Percentiles rank a stretch among this genome's conserved stretches.
Evolutionary conservation across 805 yeast genomes (phyloP).

Genomic region (Yarrowia hollandica): DNA sequence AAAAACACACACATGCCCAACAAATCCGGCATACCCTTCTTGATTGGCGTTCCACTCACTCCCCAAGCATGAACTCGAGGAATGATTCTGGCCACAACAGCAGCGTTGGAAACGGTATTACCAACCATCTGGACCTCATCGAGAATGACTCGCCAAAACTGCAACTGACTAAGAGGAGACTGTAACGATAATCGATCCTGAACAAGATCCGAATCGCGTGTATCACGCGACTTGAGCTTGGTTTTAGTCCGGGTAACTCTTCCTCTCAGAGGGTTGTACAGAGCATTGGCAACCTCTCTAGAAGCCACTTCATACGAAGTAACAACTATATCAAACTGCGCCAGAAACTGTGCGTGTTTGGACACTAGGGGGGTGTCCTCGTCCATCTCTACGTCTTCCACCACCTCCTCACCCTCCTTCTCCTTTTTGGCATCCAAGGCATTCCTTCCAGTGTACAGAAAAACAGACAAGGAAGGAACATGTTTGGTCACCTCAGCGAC

Average conservation of each 20-base stretch:
- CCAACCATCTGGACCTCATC: conserved; percentile 97
- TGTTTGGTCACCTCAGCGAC: conserved; percentile 61
- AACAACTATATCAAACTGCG: conserved; percentile 71
- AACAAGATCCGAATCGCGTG: conserved; percentile 33
- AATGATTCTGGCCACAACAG: conserved; percentile 73
- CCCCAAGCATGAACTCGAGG: conserved; percentile 95
- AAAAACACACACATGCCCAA: conserved; percentile 70
- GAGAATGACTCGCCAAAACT: conserved; percentile 85
- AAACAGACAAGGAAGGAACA: conserved; percentile 62
- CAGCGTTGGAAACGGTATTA: conserved; percentile 68
- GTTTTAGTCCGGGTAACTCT: conserved; percentile 5
- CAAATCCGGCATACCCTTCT: conserved; percentile 63
- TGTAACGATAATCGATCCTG: conserved; percentile 33
- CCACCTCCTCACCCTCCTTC: not conserved
- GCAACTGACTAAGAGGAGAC: conserved; percentile 77
- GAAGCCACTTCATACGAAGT: conserved; percentile 74
- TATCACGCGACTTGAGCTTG: conserved; percentile 42
- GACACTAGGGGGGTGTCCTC: not conserved
- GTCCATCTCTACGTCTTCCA: not conserved
- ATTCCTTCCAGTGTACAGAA: conserved; percentile 61
- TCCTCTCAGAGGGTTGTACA: conserved; percentile 53
- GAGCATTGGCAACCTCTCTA: conserved; percentile 75
- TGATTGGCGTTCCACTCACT: conserved; percentile 92
- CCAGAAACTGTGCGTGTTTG: conserved; percentile 53
- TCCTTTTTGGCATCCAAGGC: not conserved